Evolutionary conservation across 2,329 filamentous ascomycete genomes (phyloP).

Genomic region (Pestalotiopsis sp.): DNA sequence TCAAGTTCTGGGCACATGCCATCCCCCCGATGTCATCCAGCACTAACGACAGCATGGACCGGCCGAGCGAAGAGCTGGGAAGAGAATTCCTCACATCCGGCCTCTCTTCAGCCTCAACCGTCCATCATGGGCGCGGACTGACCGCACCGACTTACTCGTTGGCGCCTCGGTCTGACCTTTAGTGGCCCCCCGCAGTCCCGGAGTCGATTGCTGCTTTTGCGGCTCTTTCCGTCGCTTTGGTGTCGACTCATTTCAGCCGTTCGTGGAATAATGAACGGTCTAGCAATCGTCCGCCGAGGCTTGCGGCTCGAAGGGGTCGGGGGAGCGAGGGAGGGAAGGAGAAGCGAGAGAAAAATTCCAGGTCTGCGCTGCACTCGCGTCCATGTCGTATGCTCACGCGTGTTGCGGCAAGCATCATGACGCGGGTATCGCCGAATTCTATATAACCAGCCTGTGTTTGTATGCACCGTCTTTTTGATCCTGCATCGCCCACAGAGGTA

Average conservation of each 20-base stretch:
- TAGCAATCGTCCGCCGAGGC: neutral
- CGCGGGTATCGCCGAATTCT: neutral
- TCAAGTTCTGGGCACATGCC: too few species aligned
- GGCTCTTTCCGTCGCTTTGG: neutral
- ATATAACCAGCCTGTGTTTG: neutral
- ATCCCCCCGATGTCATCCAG: too few species aligned
- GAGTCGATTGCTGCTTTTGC: slow-evolving; percentile 10
- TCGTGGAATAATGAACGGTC: neutral
- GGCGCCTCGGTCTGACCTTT: neutral
- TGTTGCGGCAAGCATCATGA: neutral
- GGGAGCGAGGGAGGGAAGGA: neutral
- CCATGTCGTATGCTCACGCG: neutral
- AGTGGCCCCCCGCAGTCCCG: slow-evolving; percentile 10
- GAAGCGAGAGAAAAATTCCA: neutral
- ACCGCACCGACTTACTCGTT: neutral
- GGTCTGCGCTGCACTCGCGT: neutral
- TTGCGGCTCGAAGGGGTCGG: neutral
- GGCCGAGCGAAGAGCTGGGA: too few species aligned
- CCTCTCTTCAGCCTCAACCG: too few species aligned
- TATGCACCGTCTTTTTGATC: neutral
- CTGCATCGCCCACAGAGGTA: neutral
- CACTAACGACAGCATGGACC: too few species aligned
- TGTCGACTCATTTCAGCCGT: neutral
- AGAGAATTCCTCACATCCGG: too few species aligned
- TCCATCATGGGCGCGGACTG: too few species aligned